Evolutionary conservation across 139 green algal species (phyloP).

Genomic region (Eudorina sp.): DNA sequence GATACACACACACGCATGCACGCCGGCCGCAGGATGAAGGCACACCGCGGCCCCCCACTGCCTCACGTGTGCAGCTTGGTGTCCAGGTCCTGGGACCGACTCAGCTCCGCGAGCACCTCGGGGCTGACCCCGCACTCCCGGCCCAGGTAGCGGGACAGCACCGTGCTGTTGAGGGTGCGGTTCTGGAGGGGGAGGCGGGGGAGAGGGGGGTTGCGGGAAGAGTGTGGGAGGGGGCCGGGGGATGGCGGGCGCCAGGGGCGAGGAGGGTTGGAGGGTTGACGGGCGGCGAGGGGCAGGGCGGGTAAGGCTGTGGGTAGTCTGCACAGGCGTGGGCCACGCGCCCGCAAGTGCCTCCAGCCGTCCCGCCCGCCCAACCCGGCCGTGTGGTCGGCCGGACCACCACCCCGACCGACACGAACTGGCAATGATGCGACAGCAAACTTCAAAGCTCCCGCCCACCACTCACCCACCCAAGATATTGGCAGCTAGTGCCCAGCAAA

Average conservation of each 20-base stretch:
- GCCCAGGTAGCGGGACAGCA: neutral
- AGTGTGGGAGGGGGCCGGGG: neutral
- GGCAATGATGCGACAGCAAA: no score
- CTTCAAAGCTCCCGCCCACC: no score
- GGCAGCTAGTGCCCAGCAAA: no score
- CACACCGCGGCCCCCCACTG: neutral
- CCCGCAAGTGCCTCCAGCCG: no score
- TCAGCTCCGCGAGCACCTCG: neutral
- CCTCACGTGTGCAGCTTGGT: neutral
- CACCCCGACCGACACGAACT: no score
- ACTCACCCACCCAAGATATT: no score
- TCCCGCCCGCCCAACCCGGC: no score
- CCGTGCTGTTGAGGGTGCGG: neutral
- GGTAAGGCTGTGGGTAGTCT: neutral
- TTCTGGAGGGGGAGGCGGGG: neutral
- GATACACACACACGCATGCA: no score
- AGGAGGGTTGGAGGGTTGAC: neutral
- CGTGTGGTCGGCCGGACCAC: no score
- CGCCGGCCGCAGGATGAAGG: neutral
- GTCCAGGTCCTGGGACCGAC: neutral
- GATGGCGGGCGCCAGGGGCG: neutral
- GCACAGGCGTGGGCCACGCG: no score
- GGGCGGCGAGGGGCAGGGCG: neutral
- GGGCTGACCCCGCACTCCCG: neutral
- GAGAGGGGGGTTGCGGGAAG: no score